phyloP scores from a whole-genome alignment of 129 eudicot species.

The Chrysanthemum lavandulifolium region DNA sequence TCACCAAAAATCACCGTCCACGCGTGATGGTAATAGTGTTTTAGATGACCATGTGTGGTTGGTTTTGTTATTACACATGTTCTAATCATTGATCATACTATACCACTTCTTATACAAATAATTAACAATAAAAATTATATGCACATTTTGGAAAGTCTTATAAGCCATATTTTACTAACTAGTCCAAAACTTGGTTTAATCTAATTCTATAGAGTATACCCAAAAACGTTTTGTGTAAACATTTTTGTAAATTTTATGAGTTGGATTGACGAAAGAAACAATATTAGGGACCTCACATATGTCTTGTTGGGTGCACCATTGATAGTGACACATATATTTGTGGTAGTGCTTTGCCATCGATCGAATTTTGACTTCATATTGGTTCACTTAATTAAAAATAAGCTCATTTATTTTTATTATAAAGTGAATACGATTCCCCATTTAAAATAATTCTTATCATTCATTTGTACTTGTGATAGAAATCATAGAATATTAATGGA shows the following conservation, averaged over 20 bases:
- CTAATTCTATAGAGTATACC: too few species aligned
- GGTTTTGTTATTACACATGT: too few species aligned
- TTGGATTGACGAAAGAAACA: background rate
- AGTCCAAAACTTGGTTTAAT: too few species aligned
- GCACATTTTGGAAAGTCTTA: too few species aligned
- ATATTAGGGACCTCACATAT: background rate
- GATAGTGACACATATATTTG: slow-evolving; percentile 22
- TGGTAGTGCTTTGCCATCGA: slow-evolving; percentile 4
- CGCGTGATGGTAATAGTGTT: too few species aligned
- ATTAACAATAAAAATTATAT: too few species aligned
- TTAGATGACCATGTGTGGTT: too few species aligned
- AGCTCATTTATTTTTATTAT: background rate
- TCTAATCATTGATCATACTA: too few species aligned
- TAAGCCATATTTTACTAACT: too few species aligned
- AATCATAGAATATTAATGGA: background rate
- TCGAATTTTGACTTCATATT: slow-evolving; percentile 1
- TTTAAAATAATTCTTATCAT: background rate
- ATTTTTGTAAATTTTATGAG: background rate
- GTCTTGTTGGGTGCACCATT: slow-evolving; percentile 3
- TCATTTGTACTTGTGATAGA: background rate
- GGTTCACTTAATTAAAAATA: background rate
- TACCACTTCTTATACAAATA: too few species aligned
- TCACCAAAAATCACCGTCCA: too few species aligned
- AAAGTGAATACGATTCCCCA: background rate
- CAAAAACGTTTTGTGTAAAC: too few species aligned